Evolutionary conservation across 2,329 filamentous ascomycete species (phyloP).

Genomic region (Achaetomium macrosporum): DNA sequence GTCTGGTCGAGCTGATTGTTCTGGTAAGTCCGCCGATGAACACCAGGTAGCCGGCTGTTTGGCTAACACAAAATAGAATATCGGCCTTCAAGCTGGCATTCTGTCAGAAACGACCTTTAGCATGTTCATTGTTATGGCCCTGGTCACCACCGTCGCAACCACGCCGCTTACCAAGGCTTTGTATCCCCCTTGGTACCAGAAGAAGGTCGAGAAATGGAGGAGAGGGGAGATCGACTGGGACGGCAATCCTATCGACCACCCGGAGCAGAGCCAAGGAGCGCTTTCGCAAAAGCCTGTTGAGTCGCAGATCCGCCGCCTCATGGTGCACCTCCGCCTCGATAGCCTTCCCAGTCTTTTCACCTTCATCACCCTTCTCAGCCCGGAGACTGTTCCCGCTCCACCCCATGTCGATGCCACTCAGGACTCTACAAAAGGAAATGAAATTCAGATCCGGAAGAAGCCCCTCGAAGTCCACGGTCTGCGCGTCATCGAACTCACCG

Average conservation of each 20-base stretch:
- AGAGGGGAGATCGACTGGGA: conserved; percentile 88
- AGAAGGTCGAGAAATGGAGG: conserved; percentile 53
- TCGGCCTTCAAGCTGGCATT: conserved; percentile 78
- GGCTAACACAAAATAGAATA: conserved; percentile 40
- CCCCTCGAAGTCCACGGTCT: conserved; percentile 69
- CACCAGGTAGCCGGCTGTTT: too few relatives aligned
- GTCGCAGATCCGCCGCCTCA: conserved; percentile 53
- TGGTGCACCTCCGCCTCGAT: conserved; percentile 80
- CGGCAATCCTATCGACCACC: conserved; percentile 36
- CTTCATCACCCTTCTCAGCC: conserved; percentile 72
- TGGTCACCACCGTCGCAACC: conserved; percentile 77
- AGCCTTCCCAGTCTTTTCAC: conserved; percentile 77
- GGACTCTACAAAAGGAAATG: conserved; percentile 14
- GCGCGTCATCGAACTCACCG: conserved; percentile 70
- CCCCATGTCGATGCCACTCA: conserved; percentile 22
- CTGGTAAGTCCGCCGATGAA: conserved; percentile 50
- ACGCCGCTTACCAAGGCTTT: conserved; percentile 68
- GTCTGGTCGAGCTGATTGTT: conserved; percentile 91
- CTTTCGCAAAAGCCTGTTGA: conserved; percentile 30
- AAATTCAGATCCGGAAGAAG: conserved; percentile 31
- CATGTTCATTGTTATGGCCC: conserved; percentile 91
- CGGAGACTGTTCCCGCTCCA: conserved; percentile 8
- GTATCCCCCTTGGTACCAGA: conserved; percentile 62
- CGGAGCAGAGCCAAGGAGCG: conserved; percentile 21
- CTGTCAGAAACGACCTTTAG: conserved; percentile 78